Evolutionary conservation across 2,329 filamentous ascomycete genomes (phyloP).

Genomic region (Colletotrichum scovillei): DNA sequence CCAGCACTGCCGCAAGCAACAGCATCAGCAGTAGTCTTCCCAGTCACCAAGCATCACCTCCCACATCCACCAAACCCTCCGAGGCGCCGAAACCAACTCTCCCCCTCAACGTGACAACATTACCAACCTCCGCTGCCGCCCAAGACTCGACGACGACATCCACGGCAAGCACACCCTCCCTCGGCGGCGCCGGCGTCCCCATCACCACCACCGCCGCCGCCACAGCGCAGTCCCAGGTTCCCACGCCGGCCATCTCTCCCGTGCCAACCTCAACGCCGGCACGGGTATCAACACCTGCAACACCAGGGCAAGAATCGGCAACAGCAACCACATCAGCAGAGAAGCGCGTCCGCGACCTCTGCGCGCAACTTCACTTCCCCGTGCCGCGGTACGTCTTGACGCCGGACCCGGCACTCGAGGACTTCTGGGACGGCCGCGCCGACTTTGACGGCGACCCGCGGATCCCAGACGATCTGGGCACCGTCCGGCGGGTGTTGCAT

Average conservation of each 20-base stretch:
- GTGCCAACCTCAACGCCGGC: slow-evolving; percentile 9
- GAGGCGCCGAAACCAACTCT: neutral
- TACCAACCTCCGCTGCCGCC: neutral
- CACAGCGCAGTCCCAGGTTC: neutral
- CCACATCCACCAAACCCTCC: slow-evolving; percentile 31
- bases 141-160: neutral
- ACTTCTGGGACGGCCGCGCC: slow-evolving; percentile 50
- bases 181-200: neutral
- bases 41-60: neutral
- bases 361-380: slow-evolving; percentile 45
- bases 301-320: neutral
- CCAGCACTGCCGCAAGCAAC: neutral
- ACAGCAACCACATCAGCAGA: slow-evolving; percentile 32
- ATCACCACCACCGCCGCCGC: neutral
- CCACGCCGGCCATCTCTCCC: neutral
- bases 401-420: slow-evolving; percentile 31
- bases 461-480: slow-evolving; percentile 47
- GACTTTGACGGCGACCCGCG: slow-evolving; percentile 45
- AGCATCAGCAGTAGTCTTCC: neutral
- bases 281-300: no score
- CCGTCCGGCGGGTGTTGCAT: slow-evolving; percentile 48
- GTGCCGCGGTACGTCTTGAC: slow-evolving; percentile 48
- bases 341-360: slow-evolving; percentile 47
- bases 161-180: neutral
- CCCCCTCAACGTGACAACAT: slow-evolving; percentile 7